Evolutionary conservation across 1,284 basidiomycete genomes (phyloP).

Genomic region (Salmacisia buchloeana): DNA sequence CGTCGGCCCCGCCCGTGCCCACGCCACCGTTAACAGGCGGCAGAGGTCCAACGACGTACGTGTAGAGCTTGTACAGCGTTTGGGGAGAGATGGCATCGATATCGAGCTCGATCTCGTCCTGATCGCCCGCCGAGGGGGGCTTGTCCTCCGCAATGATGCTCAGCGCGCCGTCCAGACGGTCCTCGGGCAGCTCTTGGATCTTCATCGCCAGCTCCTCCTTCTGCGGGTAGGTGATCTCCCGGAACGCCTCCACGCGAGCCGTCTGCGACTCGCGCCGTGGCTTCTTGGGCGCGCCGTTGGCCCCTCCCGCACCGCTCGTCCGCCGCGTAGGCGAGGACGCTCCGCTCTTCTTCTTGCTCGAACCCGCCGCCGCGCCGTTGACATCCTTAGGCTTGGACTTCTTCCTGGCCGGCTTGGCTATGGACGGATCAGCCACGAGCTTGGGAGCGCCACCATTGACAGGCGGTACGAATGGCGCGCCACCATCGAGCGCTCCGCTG

Average conservation of each 20-base stretch:
- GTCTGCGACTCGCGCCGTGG: constrained; percentile 19
- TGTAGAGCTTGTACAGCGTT: constrained; percentile 50
- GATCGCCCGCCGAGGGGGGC: constrained; percentile 40
- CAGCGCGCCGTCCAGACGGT: constrained; percentile 47
- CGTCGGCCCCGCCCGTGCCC: background rate
- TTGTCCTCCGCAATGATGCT: constrained; percentile 50
- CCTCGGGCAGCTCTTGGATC: constrained; percentile 48
- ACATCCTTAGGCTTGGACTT: constrained; percentile 23
- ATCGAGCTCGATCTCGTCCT: constrained; percentile 50
- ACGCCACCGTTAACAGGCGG: background rate
- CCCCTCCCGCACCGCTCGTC: background rate
- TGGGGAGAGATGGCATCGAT: constrained; percentile 47
- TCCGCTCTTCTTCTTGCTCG: constrained; percentile 2
- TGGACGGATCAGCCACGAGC: background rate
- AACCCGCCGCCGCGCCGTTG: background rate
- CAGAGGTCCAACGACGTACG: constrained; percentile 44
- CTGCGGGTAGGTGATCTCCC: constrained; percentile 47
- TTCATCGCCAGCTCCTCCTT: constrained; percentile 50
- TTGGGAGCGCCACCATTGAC: background rate
- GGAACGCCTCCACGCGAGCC: constrained; percentile 42
- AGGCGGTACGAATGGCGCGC: background rate
- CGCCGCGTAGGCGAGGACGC: background rate
- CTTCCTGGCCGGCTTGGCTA: constrained; percentile 24
- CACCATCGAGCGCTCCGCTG: constrained; percentile 5
- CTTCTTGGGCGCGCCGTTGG: constrained; percentile 8